Evolutionary conservation across 257 asterid genomes (phyloP), one percentile per base, ranked within the genome.

Genomic region (Avicennia marina): DNA sequence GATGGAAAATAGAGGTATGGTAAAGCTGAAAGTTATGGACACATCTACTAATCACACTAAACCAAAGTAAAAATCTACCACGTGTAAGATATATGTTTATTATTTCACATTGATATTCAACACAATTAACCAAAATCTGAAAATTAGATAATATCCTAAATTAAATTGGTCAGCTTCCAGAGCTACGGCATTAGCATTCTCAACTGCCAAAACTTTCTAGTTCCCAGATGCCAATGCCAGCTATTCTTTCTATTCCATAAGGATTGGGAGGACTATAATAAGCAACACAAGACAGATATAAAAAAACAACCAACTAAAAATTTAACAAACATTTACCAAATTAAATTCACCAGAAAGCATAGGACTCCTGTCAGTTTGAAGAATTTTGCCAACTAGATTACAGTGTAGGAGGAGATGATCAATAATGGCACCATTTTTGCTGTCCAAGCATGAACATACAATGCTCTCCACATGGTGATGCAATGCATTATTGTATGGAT

Each of bases 391-490:
- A 60, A 78, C 67, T 81, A 90, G 67, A 67, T 81, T 62, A 72
- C 96, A 87, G 22, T 82, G 94, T 43, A 70, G 56, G 46, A 90
- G 77, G 60, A 90, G 81, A 84, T 90, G 98, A 66, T 81, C 83
- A 63, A 74, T 50, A 17, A 87, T 67, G 29, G 74, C 61, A 49
- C 40, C 70, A 63, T 70, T 82, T 71, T 82, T 87, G 81, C 91
- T 87, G 59, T 83, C 98, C 82, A 87, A 65, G 74, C 96, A 87
- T 55, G 96, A 84, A 71, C 71, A 82, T 72, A 90, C 64, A 46
- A 87, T 85, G 79, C 91, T 90, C 84, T 87, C 98, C 66, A 84
- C 98, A 31, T 90, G 94, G 79, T 87, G 96, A 72, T 90, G 98
- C 74, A 90, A 76, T 13, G 95, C 96, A 79, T 90, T 90, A 70